Conservation (phyloP, 768 basidiomycete genomes). For the Pleurotus ostreatus region DNA sequence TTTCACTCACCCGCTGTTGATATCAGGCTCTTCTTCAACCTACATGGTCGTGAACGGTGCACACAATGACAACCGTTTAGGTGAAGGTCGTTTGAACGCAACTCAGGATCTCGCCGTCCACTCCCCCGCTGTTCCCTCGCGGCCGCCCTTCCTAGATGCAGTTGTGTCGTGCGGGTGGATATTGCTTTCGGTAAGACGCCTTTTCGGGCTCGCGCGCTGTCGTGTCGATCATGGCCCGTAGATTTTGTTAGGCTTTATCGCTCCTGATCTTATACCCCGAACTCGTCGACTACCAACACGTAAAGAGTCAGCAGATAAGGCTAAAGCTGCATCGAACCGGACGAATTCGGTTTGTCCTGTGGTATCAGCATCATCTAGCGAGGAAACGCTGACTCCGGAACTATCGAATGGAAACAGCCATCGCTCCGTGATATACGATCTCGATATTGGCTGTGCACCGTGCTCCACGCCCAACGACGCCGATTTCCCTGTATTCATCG, state of each 20-base stretch:
- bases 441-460: not conserved
- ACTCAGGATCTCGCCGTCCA: not conserved
- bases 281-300: not conserved
- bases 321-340: not conserved
- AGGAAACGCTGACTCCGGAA: not conserved
- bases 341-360: not conserved
- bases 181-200: not conserved
- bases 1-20: slow-evolving; percentile 1
- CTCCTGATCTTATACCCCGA: not conserved
- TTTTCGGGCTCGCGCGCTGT: not conserved
- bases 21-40: not conserved
- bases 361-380: not conserved
- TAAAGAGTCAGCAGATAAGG: not conserved
- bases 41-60: not conserved
- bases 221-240: not conserved
- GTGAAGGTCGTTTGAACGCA: not conserved
- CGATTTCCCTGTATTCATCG: not conserved
- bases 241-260: not conserved
- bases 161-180: not conserved
- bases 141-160: not conserved
- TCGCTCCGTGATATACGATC: not conserved
- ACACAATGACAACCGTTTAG: not conserved
- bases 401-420: not conserved
- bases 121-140: not conserved
- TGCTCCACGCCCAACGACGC: not conserved